Conservation (phyloP, 1,139 yeast genomes). For the Geotrichum reessii region DNA sequence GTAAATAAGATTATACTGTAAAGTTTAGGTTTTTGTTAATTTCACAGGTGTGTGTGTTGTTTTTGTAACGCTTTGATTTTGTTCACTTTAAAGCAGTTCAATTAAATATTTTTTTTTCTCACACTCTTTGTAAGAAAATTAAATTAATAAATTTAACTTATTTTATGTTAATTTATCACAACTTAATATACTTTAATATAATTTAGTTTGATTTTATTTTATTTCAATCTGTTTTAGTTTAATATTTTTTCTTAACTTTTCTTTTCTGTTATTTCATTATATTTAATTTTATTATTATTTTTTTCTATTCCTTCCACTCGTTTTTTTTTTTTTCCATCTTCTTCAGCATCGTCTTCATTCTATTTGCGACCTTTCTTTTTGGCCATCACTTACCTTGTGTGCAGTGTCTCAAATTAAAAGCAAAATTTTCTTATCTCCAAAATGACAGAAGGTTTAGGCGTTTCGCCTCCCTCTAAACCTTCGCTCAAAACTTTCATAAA, state of each 20-base stretch:
- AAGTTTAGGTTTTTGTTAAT: background rate
- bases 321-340: conserved; percentile 23
- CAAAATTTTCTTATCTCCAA: background rate
- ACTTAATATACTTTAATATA: background rate
- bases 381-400: background rate
- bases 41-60: no score
- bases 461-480: conserved; percentile 34
- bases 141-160: background rate
- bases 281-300: conserved; percentile 27
- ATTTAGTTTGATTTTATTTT: conserved; percentile 5
- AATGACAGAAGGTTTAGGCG: conserved; percentile 16
- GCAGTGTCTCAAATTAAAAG: background rate
- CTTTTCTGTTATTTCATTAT: conserved; percentile 24
- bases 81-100: no score
- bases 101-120: no score
- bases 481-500: conserved; percentile 43
- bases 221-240: conserved; percentile 13
- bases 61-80: no score
- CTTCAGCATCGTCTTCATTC: background rate
- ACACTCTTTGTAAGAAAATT: background rate
- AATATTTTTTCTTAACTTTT: conserved; percentile 26
- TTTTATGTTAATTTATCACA: no score
- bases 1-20: background rate
- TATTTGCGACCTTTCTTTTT: background rate
- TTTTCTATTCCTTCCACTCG: conserved; percentile 24